Evolutionary conservation across 2,329 filamentous ascomycete genomes (phyloP).

Genomic region (Colletotrichum tropicicola): DNA sequence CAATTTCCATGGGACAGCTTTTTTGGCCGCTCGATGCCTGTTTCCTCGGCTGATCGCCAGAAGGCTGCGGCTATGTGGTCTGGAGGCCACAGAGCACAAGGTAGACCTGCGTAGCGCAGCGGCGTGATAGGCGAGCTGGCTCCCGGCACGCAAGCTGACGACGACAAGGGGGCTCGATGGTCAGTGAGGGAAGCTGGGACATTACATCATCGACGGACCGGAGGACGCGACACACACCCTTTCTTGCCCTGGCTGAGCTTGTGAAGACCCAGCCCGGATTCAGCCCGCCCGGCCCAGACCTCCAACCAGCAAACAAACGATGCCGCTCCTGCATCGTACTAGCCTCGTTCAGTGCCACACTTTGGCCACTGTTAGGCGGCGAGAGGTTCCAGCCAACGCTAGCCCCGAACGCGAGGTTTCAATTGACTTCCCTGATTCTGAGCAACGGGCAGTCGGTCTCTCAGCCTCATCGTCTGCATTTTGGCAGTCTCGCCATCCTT

Average conservation of each 20-base stretch:
- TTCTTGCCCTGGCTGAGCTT: conserved; percentile 3
- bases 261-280: conserved; percentile 14
- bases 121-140: not conserved
- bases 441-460: not conserved
- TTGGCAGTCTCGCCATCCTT: not conserved
- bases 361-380: conserved; percentile 4
- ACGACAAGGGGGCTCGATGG: conserved; percentile 7
- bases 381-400: conserved; percentile 21
- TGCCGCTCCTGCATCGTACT: conserved; percentile 16
- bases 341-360: conserved; percentile 16
- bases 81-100: too few relatives aligned
- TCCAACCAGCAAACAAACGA: conserved; percentile 8
- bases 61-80: not conserved
- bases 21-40: not conserved
- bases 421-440: conserved; percentile 16
- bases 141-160: conserved; percentile 9
- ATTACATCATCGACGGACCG: conserved; percentile 24
- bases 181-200: not conserved
- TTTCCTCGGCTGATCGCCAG: not conserved
- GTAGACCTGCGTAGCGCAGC: not conserved
- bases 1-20: not conserved
- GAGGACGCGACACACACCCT: not conserved
- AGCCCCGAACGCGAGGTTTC: conserved; percentile 11
- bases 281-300: not conserved
- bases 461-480: conserved; percentile 1